These are phyloP conservation scores for Aspergillus sojae DNA, from an alignment of 2,329 filamentous ascomycete species.

Conservation along the genomic window DNA sequence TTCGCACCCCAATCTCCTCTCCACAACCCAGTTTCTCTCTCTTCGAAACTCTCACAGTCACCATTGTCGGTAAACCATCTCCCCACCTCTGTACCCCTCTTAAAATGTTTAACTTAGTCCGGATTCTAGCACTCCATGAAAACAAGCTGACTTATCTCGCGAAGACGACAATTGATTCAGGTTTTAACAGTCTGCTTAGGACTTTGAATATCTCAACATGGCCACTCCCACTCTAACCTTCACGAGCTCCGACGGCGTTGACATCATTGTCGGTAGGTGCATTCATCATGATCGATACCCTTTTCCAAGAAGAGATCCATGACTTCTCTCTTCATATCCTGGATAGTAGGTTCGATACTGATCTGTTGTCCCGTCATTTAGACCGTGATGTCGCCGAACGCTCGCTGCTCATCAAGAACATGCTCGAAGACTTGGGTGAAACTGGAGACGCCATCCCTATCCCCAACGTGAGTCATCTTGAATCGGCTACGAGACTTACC, in stretches of 20 bases:
- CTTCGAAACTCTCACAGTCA: neutral
- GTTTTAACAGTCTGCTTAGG: neutral
- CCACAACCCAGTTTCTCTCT: neutral
- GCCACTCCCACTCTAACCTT: slow-evolving; percentile 12
- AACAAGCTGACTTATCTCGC: neutral
- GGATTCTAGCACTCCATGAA: neutral
- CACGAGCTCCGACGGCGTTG: slow-evolving; percentile 31
- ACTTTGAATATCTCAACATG: neutral
- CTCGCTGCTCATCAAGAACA: slow-evolving; percentile 95
- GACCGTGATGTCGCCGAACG: slow-evolving; percentile 86
- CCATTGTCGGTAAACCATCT: neutral
- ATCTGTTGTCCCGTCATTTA: slow-evolving; percentile 44
- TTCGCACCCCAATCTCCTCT: neutral
- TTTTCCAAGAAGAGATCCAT: neutral
- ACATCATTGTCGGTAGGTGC: slow-evolving; percentile 54
- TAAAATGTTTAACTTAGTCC: neutral
- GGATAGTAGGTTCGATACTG: slow-evolving; percentile 9
- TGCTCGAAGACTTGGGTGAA: slow-evolving; percentile 90
- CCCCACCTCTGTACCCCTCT: neutral
- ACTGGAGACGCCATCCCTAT: slow-evolving; percentile 67
- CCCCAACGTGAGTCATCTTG: slow-evolving; percentile 53
- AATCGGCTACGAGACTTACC: neutral
- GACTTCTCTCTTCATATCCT: neutral
- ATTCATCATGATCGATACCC: neutral
- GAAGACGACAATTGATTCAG: neutral